Conservation (phyloP, 352 stramenopile species). For the Globisporangium ultimum region DNA sequence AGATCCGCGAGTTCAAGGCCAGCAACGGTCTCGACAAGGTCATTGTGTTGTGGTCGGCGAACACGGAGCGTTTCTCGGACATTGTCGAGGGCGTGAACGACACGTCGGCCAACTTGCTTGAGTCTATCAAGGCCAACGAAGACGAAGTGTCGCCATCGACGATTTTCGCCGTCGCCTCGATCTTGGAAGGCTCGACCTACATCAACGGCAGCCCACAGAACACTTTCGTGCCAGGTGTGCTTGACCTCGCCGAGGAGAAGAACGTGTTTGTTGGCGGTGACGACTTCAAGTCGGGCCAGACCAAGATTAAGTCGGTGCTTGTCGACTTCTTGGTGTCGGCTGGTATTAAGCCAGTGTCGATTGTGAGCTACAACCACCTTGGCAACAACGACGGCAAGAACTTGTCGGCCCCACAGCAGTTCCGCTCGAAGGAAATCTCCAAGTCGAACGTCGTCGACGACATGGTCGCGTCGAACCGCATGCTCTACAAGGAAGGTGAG, state of each 20-base stretch:
- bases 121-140: slow-evolving; percentile 94
- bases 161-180: slow-evolving; percentile 97
- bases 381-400: slow-evolving; percentile 99
- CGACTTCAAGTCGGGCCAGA: slow-evolving; percentile 99
- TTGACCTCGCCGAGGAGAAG: slow-evolving; percentile 94
- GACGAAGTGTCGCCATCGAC: slow-evolving; percentile 96
- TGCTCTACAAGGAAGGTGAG: slow-evolving; percentile 98
- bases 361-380: slow-evolving; percentile 99
- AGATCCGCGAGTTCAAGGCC: slow-evolving; percentile 97
- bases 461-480: slow-evolving; percentile 97
- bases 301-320: slow-evolving; percentile 99
- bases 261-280: slow-evolving; percentile 97
- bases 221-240: slow-evolving; percentile 98
- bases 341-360: slow-evolving; percentile 98
- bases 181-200: slow-evolving; percentile 98
- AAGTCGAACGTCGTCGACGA: slow-evolving; percentile 99
- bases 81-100: slow-evolving; percentile 98
- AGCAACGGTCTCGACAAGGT: slow-evolving; percentile 96
- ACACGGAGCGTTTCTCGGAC: slow-evolving; percentile 98
- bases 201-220: slow-evolving; percentile 99
- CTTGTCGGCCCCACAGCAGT: slow-evolving; percentile 97
- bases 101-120: slow-evolving; percentile 96
- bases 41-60: slow-evolving; percentile 99
- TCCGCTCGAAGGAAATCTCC: slow-evolving; percentile 99
- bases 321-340: slow-evolving; percentile 99